Conservation (phyloP, 495 filamentous ascomycete species). For the Pyronema omphalodes region DNA sequence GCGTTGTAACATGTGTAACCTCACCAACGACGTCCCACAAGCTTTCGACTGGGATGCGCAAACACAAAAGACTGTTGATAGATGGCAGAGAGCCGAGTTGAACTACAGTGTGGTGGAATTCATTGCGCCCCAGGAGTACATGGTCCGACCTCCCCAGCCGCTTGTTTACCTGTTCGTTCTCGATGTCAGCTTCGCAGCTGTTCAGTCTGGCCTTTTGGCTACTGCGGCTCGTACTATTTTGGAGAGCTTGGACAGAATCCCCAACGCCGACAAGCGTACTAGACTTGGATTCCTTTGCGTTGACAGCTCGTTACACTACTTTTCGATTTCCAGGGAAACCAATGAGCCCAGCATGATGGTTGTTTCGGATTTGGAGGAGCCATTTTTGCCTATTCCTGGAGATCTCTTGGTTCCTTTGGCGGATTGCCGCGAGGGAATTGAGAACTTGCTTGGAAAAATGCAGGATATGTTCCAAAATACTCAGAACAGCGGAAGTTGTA, state of each 20-base stretch:
- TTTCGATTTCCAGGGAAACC: constrained; percentile 73
- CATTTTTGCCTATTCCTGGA: constrained; percentile 82
- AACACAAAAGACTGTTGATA: constrained; percentile 70
- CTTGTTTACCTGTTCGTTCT: constrained; percentile 96
- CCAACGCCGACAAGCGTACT: constrained; percentile 85
- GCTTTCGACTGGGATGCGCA: constrained; percentile 96
- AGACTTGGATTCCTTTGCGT: constrained; percentile 89
- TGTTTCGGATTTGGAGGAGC: constrained; percentile 88
- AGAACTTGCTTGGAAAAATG: constrained; percentile 74
- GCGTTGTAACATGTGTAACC: constrained; percentile 98
- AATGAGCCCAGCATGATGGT: constrained; percentile 82
- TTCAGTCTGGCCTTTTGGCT: constrained; percentile 82
- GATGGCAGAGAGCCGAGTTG: constrained; percentile 75
- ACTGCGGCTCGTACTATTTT: constrained; percentile 86
- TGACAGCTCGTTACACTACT: constrained; percentile 89
- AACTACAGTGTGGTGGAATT: constrained; percentile 94
- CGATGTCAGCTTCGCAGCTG: constrained; percentile 84
- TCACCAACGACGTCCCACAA: constrained; percentile 96
- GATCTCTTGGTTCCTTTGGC: constrained; percentile 83
- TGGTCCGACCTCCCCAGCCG: constrained; percentile 93
- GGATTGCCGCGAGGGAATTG: constrained; percentile 77
- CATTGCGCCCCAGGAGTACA: constrained; percentile 95
- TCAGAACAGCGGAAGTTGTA: constrained; percentile 64
- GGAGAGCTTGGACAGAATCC: constrained; percentile 90
- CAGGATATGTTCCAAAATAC: constrained; percentile 95